Evolutionary conservation across 768 basidiomycete species (phyloP), one percentile per base, ranked within the genome.

Genomic region (Dentipellis sp.): DNA sequence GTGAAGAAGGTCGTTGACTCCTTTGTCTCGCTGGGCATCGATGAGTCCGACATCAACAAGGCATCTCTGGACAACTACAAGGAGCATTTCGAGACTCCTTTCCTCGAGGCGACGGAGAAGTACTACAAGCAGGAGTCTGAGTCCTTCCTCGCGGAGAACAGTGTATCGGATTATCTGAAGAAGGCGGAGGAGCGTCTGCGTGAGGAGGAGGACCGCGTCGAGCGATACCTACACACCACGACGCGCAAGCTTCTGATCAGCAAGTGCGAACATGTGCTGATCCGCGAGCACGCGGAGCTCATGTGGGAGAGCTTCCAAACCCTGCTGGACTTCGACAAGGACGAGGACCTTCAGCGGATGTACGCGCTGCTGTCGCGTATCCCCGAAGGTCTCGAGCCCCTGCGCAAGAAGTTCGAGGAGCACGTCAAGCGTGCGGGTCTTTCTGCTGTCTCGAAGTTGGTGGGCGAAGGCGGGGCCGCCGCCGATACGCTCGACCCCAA

Each of bases 1-100:
- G 82, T 97, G 58, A 97, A 94, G 76, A 91, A 90, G 68, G 91
- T 97, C 62, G 84, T 98, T 55, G 93, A 95, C 63, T 94, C 91
- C 11, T 91, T 97, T 64, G 88, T 98, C 22, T 94, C 93, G 2
- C 84, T 98, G 19, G 95, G 97, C 37, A 74, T 98, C 45, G 94
- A 99, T 67, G 91, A 95, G 65, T 77, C 79, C 48, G 92, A 98
- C 72, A 84, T 88, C 67, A 91, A 93, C 77, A 92, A 91, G 64
- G 85, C 88, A 23, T 93, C 92, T 58, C 84, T 97, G 40, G 92
- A 97, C 55, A 84, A 97, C 34, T 98, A 98, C 80, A 84, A 81
- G 66, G 85, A 90, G 57, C 86, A 93, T 64, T 91, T 98, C 67
- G 94, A 98, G 68, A 69, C 70, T 1, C 90, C 93, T 0, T 97